Evolutionary conservation across 2,329 filamentous ascomycete genomes (phyloP).

Genomic region (Meredithiella fracta): DNA sequence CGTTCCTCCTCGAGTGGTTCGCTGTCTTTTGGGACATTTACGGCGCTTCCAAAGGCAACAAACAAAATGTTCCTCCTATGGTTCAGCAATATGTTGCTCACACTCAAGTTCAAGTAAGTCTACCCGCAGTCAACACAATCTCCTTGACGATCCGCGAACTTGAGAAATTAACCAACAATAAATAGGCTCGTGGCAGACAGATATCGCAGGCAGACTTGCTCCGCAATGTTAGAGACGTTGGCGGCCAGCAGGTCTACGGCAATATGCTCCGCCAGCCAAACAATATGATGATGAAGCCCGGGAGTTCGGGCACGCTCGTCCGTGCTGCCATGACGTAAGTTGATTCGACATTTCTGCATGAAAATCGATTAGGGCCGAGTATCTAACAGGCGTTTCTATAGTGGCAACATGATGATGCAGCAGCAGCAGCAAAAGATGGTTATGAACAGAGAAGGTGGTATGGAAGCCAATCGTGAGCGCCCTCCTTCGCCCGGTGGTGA

Average conservation of each 20-base stretch:
- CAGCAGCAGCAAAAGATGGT: conserved; percentile 46
- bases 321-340: conserved; percentile 50
- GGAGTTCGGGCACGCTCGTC: conserved; percentile 37
- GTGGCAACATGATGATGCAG: conserved; percentile 13
- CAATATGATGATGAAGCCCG: conserved; percentile 44
- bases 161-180: conserved; percentile 25
- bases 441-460: conserved; percentile 76
- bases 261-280: conserved; percentile 56
- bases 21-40: conserved; percentile 95
- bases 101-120: conserved; percentile 69
- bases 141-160: no score
- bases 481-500: conserved; percentile 72
- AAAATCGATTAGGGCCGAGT: no score
- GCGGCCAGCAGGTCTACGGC: conserved; percentile 36
- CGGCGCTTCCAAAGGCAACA: conserved; percentile 50
- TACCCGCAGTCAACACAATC: not conserved
- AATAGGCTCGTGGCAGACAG: conserved; percentile 57
- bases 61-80: conserved; percentile 43
- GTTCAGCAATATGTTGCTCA: conserved; percentile 65
- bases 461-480: conserved; percentile 68
- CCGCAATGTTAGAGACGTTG: conserved; percentile 50
- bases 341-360: not conserved
- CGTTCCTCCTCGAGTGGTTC: conserved; percentile 96
- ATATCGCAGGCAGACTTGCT: conserved; percentile 63
- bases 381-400: not conserved